These are phyloP conservation scores for Heritiera fomes DNA, from an alignment of 345 rosid species.

Conservation along the genomic window DNA sequence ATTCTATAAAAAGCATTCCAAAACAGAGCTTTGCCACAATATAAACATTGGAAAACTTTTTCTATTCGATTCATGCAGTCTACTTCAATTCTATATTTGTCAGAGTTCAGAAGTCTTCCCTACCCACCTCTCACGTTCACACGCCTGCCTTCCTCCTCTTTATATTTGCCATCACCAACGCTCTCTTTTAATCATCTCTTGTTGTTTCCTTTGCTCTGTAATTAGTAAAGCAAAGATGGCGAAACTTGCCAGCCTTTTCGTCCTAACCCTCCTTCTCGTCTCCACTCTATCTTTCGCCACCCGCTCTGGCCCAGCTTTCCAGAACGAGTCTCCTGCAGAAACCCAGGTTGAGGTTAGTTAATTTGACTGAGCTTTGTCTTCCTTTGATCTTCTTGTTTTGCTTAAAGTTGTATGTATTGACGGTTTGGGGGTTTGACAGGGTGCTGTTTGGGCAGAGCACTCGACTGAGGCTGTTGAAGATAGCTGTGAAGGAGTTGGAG, in stretches of 20 bases:
- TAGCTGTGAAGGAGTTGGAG: conserved; percentile 46
- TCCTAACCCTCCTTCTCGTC: conserved; percentile 46
- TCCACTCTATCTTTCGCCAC: conserved; percentile 43
- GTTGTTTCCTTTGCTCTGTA: background rate
- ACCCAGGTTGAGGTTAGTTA: conserved; percentile 38
- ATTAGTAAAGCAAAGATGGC: conserved; percentile 28
- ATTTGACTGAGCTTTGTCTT: background rate
- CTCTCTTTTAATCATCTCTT: background rate
- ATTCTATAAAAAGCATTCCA: background rate
- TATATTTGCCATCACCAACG: background rate
- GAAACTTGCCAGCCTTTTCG: conserved; percentile 37
- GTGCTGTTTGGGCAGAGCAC: background rate
- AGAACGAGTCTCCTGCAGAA: conserved; percentile 28
- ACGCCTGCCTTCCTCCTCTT: conserved; percentile 4
- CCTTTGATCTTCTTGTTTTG: background rate
- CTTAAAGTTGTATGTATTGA: background rate
- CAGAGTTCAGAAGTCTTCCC: background rate
- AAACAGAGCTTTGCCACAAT: background rate
- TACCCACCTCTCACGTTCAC: conserved; percentile 14
- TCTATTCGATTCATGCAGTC: background rate
- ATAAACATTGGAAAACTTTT: background rate
- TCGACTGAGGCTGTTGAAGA: conserved; percentile 30
- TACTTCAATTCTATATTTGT: background rate
- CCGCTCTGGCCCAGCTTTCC: conserved; percentile 42
- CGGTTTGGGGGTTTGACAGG: conserved; percentile 8